phyloP scores from a whole-genome alignment of 495 filamentous ascomycete species.

The Penicillium fimorum region DNA sequence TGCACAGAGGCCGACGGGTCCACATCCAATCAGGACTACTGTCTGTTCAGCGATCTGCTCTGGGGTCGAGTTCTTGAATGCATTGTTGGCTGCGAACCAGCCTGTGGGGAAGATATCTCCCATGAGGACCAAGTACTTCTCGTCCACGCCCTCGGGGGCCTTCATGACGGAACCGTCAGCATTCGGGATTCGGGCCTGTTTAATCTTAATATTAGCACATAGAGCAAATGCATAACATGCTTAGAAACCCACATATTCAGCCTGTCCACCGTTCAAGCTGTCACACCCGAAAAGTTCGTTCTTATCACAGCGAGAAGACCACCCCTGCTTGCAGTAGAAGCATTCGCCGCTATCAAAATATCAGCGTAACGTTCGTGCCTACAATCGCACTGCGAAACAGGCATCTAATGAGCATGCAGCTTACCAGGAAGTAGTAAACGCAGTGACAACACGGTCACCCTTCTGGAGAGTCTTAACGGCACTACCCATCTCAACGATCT shows the following conservation, averaged over 20 bases:
- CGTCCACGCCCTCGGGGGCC: slow-evolving; percentile 70
- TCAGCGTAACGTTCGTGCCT: slow-evolving; percentile 7
- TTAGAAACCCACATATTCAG: slow-evolving; percentile 63
- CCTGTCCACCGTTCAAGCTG: slow-evolving; percentile 80
- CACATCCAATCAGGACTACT: slow-evolving; percentile 84
- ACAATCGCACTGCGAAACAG: background rate
- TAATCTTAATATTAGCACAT: background rate
- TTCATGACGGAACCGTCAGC: slow-evolving; percentile 81
- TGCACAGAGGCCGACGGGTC: slow-evolving; percentile 85
- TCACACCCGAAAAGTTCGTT: slow-evolving; percentile 71
- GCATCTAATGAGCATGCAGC: slow-evolving; percentile 16
- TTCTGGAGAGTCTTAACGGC: slow-evolving; percentile 65
- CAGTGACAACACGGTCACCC: slow-evolving; percentile 77
- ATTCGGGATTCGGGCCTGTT: slow-evolving; percentile 70
- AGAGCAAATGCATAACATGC: background rate
- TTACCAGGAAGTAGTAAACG: slow-evolving; percentile 87
- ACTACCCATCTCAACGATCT: slow-evolving; percentile 64
- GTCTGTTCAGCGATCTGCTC: slow-evolving; percentile 66
- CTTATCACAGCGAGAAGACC: slow-evolving; percentile 80
- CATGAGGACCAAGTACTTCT: slow-evolving; percentile 74
- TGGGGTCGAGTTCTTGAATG: slow-evolving; percentile 63
- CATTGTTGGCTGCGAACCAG: slow-evolving; percentile 84
- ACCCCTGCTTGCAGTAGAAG: slow-evolving; percentile 85
- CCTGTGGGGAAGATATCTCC: slow-evolving; percentile 71
- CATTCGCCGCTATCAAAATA: slow-evolving; percentile 61